A percentile compares a stretch with the other conserved stretches of the same genome.
Evolutionary conservation across 2,329 filamentous ascomycete species (phyloP).

Genomic region (Hymenoscyphus infarciens): DNA sequence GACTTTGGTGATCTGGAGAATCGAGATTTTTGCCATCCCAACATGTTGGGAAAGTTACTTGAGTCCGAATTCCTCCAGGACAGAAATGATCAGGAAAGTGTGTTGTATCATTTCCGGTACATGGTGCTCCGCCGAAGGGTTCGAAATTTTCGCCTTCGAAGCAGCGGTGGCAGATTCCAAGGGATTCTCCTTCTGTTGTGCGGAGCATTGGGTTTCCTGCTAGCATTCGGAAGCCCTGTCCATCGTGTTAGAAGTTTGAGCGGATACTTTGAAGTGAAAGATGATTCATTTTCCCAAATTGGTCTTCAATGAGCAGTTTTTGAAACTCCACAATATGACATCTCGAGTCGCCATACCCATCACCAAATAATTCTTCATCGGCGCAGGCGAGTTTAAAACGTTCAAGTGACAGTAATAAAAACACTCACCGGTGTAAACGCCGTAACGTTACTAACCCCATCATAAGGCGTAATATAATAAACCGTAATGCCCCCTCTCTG

Average conservation of each 20-base stretch:
- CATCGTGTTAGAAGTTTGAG: constrained; percentile 27
- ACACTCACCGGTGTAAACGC: constrained; percentile 6
- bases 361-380: too few relatives aligned
- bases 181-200: constrained; percentile 10
- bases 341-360: too few relatives aligned
- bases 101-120: constrained; percentile 19
- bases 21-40: constrained; percentile 26
- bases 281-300: constrained; percentile 26
- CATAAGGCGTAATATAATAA: constrained; percentile 31
- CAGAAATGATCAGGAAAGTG: constrained; percentile 53
- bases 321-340: too few relatives aligned
- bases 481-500: constrained; percentile 38
- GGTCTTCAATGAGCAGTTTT: background rate
- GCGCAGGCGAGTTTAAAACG: background rate
- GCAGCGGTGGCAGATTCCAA: constrained; percentile 14
- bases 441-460: background rate
- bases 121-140: constrained; percentile 14
- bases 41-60: constrained; percentile 52
- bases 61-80: constrained; percentile 46
- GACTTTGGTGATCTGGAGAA: constrained; percentile 22
- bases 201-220: constrained; percentile 50
- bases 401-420: background rate
- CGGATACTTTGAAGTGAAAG: too few relatives aligned
- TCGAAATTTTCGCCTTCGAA: constrained; percentile 9
- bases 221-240: constrained; percentile 60